Conservation (phyloP, 2,329 filamentous ascomycete species). For the Dactylellina sp. region DNA sequence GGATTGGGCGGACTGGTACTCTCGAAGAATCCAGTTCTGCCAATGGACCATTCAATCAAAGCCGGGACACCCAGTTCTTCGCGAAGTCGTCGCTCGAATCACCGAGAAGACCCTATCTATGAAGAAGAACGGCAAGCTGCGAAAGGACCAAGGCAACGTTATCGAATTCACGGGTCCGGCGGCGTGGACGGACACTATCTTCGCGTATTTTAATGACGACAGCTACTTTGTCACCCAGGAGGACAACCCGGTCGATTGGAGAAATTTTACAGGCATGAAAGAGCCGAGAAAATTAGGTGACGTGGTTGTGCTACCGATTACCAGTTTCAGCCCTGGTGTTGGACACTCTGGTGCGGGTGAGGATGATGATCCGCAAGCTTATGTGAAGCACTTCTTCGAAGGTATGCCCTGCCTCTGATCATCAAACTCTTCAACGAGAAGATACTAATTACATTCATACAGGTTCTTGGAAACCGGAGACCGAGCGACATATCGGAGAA, state of each 20-base stretch:
- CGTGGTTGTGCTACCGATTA: conserved; percentile 92
- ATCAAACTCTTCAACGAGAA: background rate
- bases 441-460: conserved; percentile 36
- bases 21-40: conserved; percentile 94
- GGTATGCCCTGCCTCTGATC: conserved; percentile 65
- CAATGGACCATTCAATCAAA: conserved; percentile 99
- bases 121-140: conserved; percentile 76
- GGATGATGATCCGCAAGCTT: conserved; percentile 91
- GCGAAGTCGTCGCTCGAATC: conserved; percentile 86
- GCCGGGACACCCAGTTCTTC: conserved; percentile 89
- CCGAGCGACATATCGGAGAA: conserved; percentile 76
- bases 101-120: conserved; percentile 81
- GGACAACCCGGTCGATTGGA: conserved; percentile 80
- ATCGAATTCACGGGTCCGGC: conserved; percentile 95
- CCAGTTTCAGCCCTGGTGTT: conserved; percentile 95
- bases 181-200: conserved; percentile 91
- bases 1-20: conserved; percentile 97
- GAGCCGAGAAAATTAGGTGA: conserved; percentile 88
- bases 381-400: conserved; percentile 96
- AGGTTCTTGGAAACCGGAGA: conserved; percentile 83
- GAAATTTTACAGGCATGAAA: conserved; percentile 89
- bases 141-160: conserved; percentile 75
- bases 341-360: conserved; percentile 92
- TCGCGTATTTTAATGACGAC: conserved; percentile 91
- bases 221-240: conserved; percentile 86